Evolutionary conservation across 306 rosid genomes (phyloP), one percentile per base, ranked within the genome.

Genomic region (Cyamopsis tetragonoloba): DNA sequence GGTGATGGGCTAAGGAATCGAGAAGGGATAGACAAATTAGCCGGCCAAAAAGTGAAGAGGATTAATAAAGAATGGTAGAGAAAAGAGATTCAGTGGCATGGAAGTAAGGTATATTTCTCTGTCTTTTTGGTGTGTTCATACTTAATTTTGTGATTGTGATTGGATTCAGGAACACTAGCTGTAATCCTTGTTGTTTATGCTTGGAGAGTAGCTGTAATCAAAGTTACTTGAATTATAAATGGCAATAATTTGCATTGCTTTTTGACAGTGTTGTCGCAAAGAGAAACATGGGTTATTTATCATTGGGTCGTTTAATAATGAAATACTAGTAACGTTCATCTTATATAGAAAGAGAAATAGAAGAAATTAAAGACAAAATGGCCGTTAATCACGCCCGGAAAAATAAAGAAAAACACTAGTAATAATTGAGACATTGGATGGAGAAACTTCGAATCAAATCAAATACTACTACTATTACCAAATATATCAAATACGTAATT

Each of bases 41-140:
- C 93, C 89, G 91, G 74, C 97, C 91, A 84, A 79, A 91, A 91
- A 84, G 97, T 78, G 70, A 26, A 55, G 63, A 62, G 43, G 38
- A 62, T 34, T 26, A 37, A 77, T 68, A 58, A 73, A 59, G 32
- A 43, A 47, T 66, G 51, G 71, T 38, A 43, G 49, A 30, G 15
- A 73, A 72, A 55, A 64, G 43, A 71, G 88, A 77, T 73, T 74
- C 73, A 62, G 49, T 66, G 72, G 58, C 5, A 43, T 50, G 70
- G 75, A 88, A 83, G 96, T 14, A 86, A 86, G 93, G 93, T 82
- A 86, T 88, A 66, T 82, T 54, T 65, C 23, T 8, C 19, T 20
- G 74, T 38, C 77, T 76, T 63, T 58, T 32, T 50, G 12, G 13
- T 1, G 77, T 17, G 75, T 85, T 85, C 91, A 83, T 71, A 75